Evolutionary conservation across 1,139 yeast species (phyloP).

Genomic region (Geotrichum fermentans): DNA sequence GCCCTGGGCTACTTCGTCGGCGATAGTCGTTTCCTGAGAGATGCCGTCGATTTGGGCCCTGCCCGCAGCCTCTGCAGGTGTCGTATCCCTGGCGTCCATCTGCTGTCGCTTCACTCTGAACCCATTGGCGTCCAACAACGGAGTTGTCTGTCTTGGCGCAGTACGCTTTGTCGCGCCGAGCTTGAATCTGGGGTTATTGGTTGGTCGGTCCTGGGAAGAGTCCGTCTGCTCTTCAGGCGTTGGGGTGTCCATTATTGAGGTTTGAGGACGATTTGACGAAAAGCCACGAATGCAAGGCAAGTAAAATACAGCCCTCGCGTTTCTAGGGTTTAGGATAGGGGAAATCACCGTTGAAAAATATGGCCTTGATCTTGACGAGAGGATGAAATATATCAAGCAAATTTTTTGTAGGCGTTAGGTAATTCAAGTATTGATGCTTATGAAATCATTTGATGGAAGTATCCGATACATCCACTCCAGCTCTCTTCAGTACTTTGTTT

Average conservation of each 20-base stretch:
- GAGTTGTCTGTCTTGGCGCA: slow-evolving; percentile 10
- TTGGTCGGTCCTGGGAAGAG: neutral
- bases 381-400: too few relatives aligned
- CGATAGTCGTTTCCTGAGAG: slow-evolving; percentile 26
- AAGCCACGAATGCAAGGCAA: neutral
- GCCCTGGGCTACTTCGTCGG: slow-evolving; percentile 37
- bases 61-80: slow-evolving; percentile 19
- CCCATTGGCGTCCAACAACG: slow-evolving; percentile 28
- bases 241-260: neutral
- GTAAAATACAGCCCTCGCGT: neutral
- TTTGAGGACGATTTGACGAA: neutral
- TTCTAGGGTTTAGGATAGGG: too few relatives aligned
- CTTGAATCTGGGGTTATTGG: slow-evolving; percentile 7
- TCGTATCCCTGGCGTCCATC: slow-evolving; percentile 23
- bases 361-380: too few relatives aligned
- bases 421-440: too few relatives aligned
- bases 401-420: too few relatives aligned
- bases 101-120: slow-evolving; percentile 31
- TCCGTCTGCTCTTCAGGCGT: neutral
- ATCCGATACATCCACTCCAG: too few relatives aligned
- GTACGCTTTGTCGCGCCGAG: neutral
- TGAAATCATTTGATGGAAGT: too few relatives aligned
- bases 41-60: slow-evolving; percentile 1
- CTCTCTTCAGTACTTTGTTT: too few relatives aligned
- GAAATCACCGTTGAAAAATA: too few relatives aligned